phyloP scores from a whole-genome alignment of 331 rosid genomes.

The Cydonia oblonga region DNA sequence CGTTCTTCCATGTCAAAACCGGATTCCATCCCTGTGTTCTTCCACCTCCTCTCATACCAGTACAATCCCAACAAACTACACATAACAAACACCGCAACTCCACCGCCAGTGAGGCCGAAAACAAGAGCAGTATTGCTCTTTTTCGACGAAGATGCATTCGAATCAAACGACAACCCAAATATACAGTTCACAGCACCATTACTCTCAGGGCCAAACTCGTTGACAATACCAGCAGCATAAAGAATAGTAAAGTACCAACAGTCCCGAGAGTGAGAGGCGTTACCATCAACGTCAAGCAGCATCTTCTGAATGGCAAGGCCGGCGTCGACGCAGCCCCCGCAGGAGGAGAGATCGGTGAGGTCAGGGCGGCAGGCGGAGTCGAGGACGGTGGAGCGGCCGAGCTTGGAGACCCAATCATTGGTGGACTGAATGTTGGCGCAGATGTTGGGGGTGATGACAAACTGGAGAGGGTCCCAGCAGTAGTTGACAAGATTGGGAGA shows the following conservation, averaged over 20 bases:
- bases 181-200: slow-evolving; percentile 40
- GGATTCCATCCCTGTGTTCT: slow-evolving; percentile 11
- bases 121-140: slow-evolving; percentile 37
- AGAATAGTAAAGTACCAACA: slow-evolving; percentile 52
- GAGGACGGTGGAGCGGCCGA: slow-evolving; percentile 33
- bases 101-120: slow-evolving; percentile 45
- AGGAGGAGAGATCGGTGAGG: slow-evolving; percentile 29
- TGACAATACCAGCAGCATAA: slow-evolving; percentile 78
- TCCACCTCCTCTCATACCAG: slow-evolving; percentile 45
- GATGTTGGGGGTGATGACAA: slow-evolving; percentile 33
- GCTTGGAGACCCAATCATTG: slow-evolving; percentile 41
- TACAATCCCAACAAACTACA: slow-evolving; percentile 43
- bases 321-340: slow-evolving; percentile 38
- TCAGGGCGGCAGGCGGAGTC: slow-evolving; percentile 44
- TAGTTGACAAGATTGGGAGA: slow-evolving; percentile 24
- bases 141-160: background rate
- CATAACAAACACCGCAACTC: slow-evolving; percentile 33
- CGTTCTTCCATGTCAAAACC: slow-evolving; percentile 30
- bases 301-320: slow-evolving; percentile 21
- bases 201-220: slow-evolving; percentile 61
- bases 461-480: slow-evolving; percentile 54
- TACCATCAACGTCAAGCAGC: slow-evolving; percentile 40
- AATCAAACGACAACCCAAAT: slow-evolving; percentile 24
- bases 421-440: slow-evolving; percentile 44
- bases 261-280: slow-evolving; percentile 39